phyloP scores from a whole-genome alignment of 805 yeast genomes.

The Komagataella ulmi region DNA sequence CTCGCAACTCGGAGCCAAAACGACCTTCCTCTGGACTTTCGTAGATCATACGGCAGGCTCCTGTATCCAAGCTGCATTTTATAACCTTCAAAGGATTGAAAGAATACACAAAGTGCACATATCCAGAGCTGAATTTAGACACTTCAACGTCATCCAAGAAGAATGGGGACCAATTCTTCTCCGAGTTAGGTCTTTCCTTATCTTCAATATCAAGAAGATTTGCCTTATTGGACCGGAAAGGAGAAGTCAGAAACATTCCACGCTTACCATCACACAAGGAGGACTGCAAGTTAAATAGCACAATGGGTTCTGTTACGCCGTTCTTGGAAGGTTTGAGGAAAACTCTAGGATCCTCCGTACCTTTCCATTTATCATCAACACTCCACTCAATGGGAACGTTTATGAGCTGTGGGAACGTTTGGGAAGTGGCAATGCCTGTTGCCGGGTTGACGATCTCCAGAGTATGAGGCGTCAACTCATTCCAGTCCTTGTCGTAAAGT shows the following conservation, averaged over 20 bases:
- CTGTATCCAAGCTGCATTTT: conserved; percentile 6
- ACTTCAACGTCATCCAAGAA: conserved; percentile 5
- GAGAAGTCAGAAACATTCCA: conserved; percentile 7
- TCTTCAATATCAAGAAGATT: conserved; percentile 3
- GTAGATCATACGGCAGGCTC: conserved; percentile 5
- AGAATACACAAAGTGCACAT: conserved; percentile 6
- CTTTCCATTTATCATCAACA: conserved; percentile 7
- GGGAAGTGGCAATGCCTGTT: background rate
- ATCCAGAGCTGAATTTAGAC: conserved; percentile 1
- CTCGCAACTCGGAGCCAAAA: conserved; percentile 2
- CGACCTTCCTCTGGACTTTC: conserved; percentile 1
- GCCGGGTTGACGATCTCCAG: background rate
- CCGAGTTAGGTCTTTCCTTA: conserved; percentile 2
- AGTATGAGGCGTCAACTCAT: conserved; percentile 12
- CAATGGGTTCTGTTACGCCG: conserved; percentile 25
- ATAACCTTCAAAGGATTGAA: conserved; percentile 6
- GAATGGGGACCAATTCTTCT: conserved; percentile 16
- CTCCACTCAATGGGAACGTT: conserved; percentile 1
- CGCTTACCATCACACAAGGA: conserved; percentile 3
- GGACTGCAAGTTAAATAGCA: conserved; percentile 18
- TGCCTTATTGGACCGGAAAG: conserved; percentile 4
- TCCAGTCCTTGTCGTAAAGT: conserved; percentile 23
- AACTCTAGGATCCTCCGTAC: conserved; percentile 29
- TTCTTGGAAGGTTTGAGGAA: conserved; percentile 10
- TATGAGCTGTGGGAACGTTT: conserved; percentile 2